Conservation (phyloP, 192 early-diverging fungal genomes). For the Pilobolus umbonatus region DNA sequence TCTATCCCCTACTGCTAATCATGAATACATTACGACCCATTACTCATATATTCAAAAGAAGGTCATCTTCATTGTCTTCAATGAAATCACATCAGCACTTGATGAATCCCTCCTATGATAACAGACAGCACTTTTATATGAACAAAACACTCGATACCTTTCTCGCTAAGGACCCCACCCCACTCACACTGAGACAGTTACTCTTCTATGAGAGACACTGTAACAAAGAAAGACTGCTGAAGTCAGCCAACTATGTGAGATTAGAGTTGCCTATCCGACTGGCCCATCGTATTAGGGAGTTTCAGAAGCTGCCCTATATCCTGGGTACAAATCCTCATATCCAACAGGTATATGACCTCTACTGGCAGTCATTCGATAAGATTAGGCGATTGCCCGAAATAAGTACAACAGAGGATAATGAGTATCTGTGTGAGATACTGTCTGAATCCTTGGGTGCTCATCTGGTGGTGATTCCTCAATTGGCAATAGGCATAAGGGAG, state of each 20-base stretch:
- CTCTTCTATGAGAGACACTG: constrained; percentile 87
- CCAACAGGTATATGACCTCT: constrained; percentile 70
- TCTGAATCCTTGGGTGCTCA: constrained; percentile 70
- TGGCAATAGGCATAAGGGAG: constrained; percentile 86
- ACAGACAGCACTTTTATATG: constrained; percentile 66
- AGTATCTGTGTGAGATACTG: constrained; percentile 73
- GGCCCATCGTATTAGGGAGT: constrained; percentile 90
- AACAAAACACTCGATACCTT: constrained; percentile 86
- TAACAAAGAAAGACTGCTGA: constrained; percentile 77
- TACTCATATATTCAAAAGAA: too few relatives aligned
- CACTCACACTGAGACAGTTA: constrained; percentile 90
- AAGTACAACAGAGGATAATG: constrained; percentile 78
- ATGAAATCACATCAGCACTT: too few relatives aligned
- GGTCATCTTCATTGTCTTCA: too few relatives aligned
- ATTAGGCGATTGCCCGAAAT: constrained; percentile 69
- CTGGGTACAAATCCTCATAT: constrained; percentile 94
- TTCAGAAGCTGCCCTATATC: constrained; percentile 92
- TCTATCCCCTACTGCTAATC: too few relatives aligned
- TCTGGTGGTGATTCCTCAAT: constrained; percentile 84
- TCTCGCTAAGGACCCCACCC: constrained; percentile 68
- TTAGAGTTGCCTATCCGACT: constrained; percentile 86
- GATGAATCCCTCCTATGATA: too few relatives aligned
- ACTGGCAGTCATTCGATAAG: constrained; percentile 89
- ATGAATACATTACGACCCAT: too few relatives aligned
- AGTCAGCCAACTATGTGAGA: constrained; percentile 89